phyloP scores from a whole-genome alignment of 2,329 filamentous ascomycete genomes.

The Nannizzia gypsea region DNA sequence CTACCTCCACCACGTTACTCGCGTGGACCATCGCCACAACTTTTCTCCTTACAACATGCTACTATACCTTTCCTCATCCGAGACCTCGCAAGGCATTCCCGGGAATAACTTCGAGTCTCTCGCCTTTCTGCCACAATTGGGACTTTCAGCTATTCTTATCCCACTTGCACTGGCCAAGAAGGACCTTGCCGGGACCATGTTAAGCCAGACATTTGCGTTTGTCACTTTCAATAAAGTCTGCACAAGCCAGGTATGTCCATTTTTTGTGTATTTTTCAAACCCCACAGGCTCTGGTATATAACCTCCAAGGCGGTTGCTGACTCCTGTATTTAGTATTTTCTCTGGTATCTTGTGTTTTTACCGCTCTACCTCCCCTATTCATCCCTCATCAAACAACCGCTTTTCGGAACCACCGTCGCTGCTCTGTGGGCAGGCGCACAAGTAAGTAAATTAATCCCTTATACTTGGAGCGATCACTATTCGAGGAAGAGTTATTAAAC shows the following conservation, averaged over 20 bases:
- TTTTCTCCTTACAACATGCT: constrained; percentile 94
- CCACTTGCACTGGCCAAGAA: constrained; percentile 66
- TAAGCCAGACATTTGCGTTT: constrained; percentile 93
- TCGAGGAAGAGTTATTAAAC: background rate
- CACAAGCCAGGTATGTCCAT: constrained; percentile 75
- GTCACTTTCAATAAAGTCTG: constrained; percentile 98
- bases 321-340: constrained; percentile 63
- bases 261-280: too few species aligned
- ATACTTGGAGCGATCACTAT: too few species aligned
- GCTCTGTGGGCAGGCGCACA: constrained; percentile 66
- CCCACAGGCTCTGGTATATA: too few species aligned
- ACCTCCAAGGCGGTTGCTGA: too few species aligned
- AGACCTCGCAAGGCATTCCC: constrained; percentile 28
- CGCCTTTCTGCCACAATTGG: constrained; percentile 78
- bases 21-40: constrained; percentile 94
- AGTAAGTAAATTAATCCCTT: constrained; percentile 24
- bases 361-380: constrained; percentile 81
- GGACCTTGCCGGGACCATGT: constrained; percentile 70
- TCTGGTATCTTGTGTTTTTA: constrained; percentile 93
- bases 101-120: constrained; percentile 54
- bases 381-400: constrained; percentile 50
- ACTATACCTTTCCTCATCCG: constrained; percentile 71
- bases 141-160: constrained; percentile 65
- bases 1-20: constrained; percentile 81
- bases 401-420: constrained; percentile 53